phyloP scores from a whole-genome alignment of 1,284 basidiomycete species.

The Irpex sp. region DNA sequence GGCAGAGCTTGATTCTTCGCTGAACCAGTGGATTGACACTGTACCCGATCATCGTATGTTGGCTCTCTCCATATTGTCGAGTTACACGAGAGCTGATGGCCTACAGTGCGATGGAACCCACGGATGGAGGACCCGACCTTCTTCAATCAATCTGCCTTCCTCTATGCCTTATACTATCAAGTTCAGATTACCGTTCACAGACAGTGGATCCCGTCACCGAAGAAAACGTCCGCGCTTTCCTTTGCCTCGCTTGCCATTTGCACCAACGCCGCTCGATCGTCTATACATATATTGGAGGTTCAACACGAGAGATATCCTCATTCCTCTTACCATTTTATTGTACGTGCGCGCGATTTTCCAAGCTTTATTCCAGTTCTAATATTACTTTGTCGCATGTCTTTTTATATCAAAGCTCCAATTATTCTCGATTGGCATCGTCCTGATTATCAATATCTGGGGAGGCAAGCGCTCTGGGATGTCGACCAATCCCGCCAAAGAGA shows the following conservation, averaged over 20 bases:
- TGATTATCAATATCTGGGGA: slow-evolving; percentile 69
- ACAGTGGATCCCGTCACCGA: slow-evolving; percentile 46
- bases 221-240: slow-evolving; percentile 37
- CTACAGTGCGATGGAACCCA: slow-evolving; percentile 47
- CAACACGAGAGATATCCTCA: slow-evolving; percentile 27
- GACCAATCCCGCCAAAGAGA: slow-evolving; percentile 49
- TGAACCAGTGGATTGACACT: slow-evolving; percentile 22
- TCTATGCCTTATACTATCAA: slow-evolving; percentile 69
- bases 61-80: neutral
- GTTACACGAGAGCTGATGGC: neutral
- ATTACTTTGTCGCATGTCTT: neutral
- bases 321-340: neutral
- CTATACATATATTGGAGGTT: slow-evolving; percentile 64
- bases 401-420: slow-evolving; percentile 29
- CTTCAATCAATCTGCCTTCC: slow-evolving; percentile 66
- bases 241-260: slow-evolving; percentile 80
- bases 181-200: slow-evolving; percentile 72
- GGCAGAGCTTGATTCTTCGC: slow-evolving; percentile 20
- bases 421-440: slow-evolving; percentile 59
- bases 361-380: neutral
- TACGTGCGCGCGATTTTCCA: neutral
- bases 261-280: slow-evolving; percentile 76
- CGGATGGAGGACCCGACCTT: slow-evolving; percentile 49
- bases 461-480: slow-evolving; percentile 48
- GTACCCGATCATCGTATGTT: slow-evolving; percentile 20